Percentiles rank a stretch among this genome's conserved stretches.
These are phyloP conservation scores for Jatropha multifida DNA, from an alignment of 441 rosid species.

Conservation along the genomic window DNA sequence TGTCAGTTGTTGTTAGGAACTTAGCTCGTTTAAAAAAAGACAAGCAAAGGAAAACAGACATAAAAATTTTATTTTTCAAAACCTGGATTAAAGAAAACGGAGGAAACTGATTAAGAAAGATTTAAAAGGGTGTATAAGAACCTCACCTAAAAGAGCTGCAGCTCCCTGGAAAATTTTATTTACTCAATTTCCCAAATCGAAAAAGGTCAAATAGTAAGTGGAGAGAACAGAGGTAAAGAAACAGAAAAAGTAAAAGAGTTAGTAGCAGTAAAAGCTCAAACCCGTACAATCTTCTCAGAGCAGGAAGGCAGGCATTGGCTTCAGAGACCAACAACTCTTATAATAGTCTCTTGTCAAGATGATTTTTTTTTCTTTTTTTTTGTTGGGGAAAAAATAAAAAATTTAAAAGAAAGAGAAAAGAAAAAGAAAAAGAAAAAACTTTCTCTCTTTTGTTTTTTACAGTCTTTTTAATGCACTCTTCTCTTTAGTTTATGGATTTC, in stretches of 20 bases:
- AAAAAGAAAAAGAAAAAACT: not conserved
- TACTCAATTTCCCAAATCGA: constrained; percentile 40
- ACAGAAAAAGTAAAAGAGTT: constrained; percentile 50
- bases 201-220: constrained; percentile 38
- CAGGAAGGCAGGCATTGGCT: constrained; percentile 35
- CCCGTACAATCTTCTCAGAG: constrained; percentile 44
- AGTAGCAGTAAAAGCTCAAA: constrained; percentile 49
- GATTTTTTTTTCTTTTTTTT: not conserved
- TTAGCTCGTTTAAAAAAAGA: not conserved
- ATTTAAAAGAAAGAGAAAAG: not conserved
- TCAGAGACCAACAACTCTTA: constrained; percentile 34
- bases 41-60: not conserved
- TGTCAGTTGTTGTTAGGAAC: not conserved
- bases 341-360: not conserved
- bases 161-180: not conserved
- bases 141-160: not conserved
- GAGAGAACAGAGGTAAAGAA: constrained; percentile 40
- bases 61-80: not conserved
- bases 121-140: no score
- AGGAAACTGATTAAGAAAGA: not conserved
- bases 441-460: constrained; percentile 21
- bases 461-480: constrained; percentile 33
- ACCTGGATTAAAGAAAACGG: not conserved
- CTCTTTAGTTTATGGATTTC: constrained; percentile 65
- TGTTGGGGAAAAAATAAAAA: not conserved